Base-by-base conservation (phyloP, 2,329 filamentous ascomycete genomes). In the Tolypocladium nubicola region DNA sequence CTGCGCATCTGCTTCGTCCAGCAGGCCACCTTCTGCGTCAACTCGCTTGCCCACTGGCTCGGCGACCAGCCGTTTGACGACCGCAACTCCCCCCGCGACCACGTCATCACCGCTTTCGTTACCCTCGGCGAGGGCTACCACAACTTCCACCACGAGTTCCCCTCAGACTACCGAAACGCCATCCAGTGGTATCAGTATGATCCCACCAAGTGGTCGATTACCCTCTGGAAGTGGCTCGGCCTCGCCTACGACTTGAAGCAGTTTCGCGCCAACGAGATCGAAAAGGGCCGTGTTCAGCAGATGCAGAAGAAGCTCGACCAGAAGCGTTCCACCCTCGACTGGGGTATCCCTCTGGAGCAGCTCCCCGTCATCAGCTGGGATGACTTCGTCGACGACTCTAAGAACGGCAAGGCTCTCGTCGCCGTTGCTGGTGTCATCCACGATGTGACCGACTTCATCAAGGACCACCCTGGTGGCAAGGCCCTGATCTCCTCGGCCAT, bases 141-240 rank as follows among this genome's bases (percentile, higher is more conserved):
- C 82, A 95, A 95, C 81, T 95, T 95, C 82, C 90, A 95, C 76
- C 90, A 95, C 80, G 90, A 95, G 73, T 95, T 95, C 76, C 90
- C 90, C 56, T 93, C 89, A 13, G 90, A 95, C 73, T 95, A 94
- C 83, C 89, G 90, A 71, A 95, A 95, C 71, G 90, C 89, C 61
- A 93, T 94, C 65, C 80, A 90, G 74, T 95, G 90, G 89, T 87
- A 85, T 76, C 90, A 95, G 70, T 95, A 95, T 68, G 90, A 95
- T 72, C 90, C 90, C 52, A 95, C 90, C 72, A 95, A 95, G 79
- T 94, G 90, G 89, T 81, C 77, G 70, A 95, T 95, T 78, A 90
- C 85, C 85, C 67, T 79, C 59, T 92, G 88, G 86, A 94, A 93
- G 83, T 83, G 87, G 74, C 75, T 93, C 57, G 89, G 90, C 59